A percentile compares a stretch with the other conserved stretches of the same genome.
These are phyloP conservation scores for Glycine tomentella DNA, from an alignment of 306 rosid genomes.

Conservation along the genomic window DNA sequence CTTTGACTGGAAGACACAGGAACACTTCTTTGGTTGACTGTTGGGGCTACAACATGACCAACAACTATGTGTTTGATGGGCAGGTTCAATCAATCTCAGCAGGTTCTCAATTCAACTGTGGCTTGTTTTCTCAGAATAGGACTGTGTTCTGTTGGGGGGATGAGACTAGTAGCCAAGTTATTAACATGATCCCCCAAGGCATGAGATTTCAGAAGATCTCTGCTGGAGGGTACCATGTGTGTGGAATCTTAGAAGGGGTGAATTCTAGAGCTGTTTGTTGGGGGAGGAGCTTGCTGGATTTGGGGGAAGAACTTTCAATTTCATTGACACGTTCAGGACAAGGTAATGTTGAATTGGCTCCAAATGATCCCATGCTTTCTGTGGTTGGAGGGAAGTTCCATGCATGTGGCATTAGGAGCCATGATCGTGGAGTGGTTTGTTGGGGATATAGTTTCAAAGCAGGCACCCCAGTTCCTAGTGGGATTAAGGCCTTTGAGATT, in stretches of 20 bases:
- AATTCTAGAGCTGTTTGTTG: constrained; percentile 20
- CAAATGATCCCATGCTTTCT: constrained; percentile 15
- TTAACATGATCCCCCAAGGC: not conserved
- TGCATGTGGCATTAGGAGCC: constrained; percentile 19
- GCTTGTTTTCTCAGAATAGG: constrained; percentile 18
- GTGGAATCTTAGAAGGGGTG: constrained; percentile 20
- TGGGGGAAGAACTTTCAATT: constrained; percentile 14
- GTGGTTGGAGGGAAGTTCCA: constrained; percentile 30
- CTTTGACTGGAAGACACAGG: constrained; percentile 1
- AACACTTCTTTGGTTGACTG: constrained; percentile 22
- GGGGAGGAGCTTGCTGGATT: constrained; percentile 29
- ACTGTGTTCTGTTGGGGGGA: constrained; percentile 27
- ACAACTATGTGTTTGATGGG: constrained; percentile 12
- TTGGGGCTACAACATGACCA: constrained; percentile 29
- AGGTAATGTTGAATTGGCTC: constrained; percentile 1
- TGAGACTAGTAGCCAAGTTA: constrained; percentile 10
- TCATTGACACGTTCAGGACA: constrained; percentile 13
- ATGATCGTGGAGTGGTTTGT: constrained; percentile 12
- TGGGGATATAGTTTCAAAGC: constrained; percentile 25
- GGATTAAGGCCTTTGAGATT: constrained; percentile 14
- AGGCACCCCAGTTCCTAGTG: constrained; percentile 21
- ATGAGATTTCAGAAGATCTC: constrained; percentile 21
- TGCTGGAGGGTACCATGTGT: constrained; percentile 26
- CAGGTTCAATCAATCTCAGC: constrained; percentile 24
- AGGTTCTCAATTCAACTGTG: constrained; percentile 19